Evolutionary conservation across 352 stramenopile species (phyloP).

Genomic region (Pythium chondricola): DNA sequence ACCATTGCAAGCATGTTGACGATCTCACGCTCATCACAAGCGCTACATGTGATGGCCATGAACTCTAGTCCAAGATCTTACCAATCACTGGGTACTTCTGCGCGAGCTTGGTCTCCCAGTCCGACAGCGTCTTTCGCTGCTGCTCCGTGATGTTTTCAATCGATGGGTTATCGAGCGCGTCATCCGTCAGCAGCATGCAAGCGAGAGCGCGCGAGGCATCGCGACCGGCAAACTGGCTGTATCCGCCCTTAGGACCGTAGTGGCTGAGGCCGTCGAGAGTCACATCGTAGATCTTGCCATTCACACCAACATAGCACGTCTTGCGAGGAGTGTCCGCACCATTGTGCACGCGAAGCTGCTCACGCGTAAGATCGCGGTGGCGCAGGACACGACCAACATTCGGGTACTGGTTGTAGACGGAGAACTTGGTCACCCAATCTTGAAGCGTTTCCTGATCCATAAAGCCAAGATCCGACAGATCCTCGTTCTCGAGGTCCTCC

Average conservation of each 20-base stretch:
- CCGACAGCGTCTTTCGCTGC: conserved; percentile 90
- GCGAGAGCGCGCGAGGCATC: conserved; percentile 93
- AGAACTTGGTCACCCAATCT: conserved; percentile 95
- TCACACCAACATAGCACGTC: conserved; percentile 92
- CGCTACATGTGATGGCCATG: no score
- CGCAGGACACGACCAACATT: conserved; percentile 91
- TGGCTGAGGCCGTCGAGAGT: conserved; percentile 91
- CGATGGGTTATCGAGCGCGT: conserved; percentile 89
- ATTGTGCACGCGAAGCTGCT: conserved; percentile 83
- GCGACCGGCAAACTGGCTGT: conserved; percentile 94
- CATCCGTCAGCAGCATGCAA: conserved; percentile 95
- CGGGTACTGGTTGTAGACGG: conserved; percentile 94
- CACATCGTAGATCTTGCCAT: conserved; percentile 96
- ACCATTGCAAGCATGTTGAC: no score
- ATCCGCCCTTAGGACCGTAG: conserved; percentile 92
- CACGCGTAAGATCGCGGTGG: conserved; percentile 62
- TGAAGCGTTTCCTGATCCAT: conserved; percentile 85
- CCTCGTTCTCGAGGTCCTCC: conserved; percentile 84
- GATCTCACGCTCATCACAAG: no score
- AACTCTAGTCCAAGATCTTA: conserved; percentile 42
- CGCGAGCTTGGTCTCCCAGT: conserved; percentile 96
- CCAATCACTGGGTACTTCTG: conserved; percentile 94
- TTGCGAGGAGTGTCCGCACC: conserved; percentile 76
- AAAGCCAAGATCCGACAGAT: conserved; percentile 69
- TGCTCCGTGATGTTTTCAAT: conserved; percentile 90